These are phyloP conservation scores for Sisymbrium altissimum DNA, from an alignment of 345 rosid genomes.

Conservation along the genomic window DNA sequence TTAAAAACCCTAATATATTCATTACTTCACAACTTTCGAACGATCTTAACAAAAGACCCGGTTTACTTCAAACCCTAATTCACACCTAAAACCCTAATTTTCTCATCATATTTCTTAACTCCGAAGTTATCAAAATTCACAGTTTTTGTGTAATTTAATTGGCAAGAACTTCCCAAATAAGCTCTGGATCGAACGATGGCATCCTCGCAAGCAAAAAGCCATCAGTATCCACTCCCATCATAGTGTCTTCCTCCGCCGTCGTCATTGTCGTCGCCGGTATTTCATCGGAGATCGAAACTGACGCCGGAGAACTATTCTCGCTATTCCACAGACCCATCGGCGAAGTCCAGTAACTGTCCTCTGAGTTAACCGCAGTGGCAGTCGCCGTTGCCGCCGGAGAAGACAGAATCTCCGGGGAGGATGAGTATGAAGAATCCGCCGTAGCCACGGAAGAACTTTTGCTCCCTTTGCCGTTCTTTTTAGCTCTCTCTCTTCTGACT, in stretches of 20 bases:
- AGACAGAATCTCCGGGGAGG: conserved; percentile 35
- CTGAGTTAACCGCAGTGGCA: conserved; percentile 24
- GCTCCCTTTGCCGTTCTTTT: conserved; percentile 45
- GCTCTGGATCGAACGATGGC: conserved; percentile 90
- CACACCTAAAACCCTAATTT: conserved; percentile 17
- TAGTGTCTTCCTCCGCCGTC: conserved; percentile 35
- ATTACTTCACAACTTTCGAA: neutral
- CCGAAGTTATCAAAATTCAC: conserved; percentile 12
- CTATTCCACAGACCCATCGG: conserved; percentile 49
- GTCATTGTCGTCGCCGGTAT: conserved; percentile 24
- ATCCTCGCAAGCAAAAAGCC: conserved; percentile 67
- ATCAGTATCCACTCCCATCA: conserved; percentile 39
- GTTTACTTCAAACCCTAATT: conserved; percentile 14
- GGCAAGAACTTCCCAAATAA: conserved; percentile 92
- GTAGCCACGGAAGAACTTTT: conserved; percentile 22
- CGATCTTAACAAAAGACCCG: conserved; percentile 11
- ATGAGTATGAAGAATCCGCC: conserved; percentile 35
- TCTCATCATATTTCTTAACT: neutral
- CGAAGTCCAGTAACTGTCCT: conserved; percentile 41
- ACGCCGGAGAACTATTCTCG: conserved; percentile 44
- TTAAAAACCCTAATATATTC: neutral
- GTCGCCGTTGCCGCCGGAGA: conserved; percentile 23
- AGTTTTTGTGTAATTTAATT: conserved; percentile 35
- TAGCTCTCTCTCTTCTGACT: conserved; percentile 58
- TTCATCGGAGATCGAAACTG: conserved; percentile 37